Conservation (phyloP, 768 basidiomycete genomes). For the Leucocoprinus birnbaumii region DNA sequence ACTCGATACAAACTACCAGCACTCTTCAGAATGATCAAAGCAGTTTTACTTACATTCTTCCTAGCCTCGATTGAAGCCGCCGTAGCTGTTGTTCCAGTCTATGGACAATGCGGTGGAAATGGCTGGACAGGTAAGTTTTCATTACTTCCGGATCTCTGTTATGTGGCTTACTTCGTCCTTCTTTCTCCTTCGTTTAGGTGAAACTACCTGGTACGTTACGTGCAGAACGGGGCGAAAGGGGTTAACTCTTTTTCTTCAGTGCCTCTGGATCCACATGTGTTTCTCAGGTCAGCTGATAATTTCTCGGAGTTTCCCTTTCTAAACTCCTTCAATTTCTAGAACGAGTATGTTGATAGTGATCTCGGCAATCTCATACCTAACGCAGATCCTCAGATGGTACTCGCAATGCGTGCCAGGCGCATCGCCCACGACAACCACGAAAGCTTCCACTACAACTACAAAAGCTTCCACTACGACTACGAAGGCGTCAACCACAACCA, state of each 20-base stretch:
- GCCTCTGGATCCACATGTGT: constrained; percentile 1
- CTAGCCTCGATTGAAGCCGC: constrained; percentile 9
- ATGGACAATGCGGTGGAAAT: constrained; percentile 21
- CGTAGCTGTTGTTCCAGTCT: constrained; percentile 19
- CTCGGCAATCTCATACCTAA: neutral
- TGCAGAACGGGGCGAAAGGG: neutral
- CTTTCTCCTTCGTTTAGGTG: neutral
- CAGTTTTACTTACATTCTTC: neutral
- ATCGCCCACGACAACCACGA: constrained; percentile 1
- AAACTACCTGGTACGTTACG: neutral
- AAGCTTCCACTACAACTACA: constrained; percentile 14
- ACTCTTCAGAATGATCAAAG: neutral
- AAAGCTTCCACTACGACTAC: constrained; percentile 15
- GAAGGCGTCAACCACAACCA: too few species aligned
- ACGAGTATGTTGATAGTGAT: neutral
- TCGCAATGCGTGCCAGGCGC: neutral
- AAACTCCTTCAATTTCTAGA: neutral
- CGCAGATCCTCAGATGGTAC: neutral
- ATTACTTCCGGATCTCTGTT: neutral
- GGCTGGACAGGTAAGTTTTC: constrained; percentile 19
- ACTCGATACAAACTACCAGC: neutral
- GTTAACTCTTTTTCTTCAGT: neutral
- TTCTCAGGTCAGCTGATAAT: neutral
- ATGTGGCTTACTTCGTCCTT: too few species aligned
- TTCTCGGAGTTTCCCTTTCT: neutral